Conservation (phyloP, 83 land plant species). For the Diphasiastrum complanatum region DNA sequence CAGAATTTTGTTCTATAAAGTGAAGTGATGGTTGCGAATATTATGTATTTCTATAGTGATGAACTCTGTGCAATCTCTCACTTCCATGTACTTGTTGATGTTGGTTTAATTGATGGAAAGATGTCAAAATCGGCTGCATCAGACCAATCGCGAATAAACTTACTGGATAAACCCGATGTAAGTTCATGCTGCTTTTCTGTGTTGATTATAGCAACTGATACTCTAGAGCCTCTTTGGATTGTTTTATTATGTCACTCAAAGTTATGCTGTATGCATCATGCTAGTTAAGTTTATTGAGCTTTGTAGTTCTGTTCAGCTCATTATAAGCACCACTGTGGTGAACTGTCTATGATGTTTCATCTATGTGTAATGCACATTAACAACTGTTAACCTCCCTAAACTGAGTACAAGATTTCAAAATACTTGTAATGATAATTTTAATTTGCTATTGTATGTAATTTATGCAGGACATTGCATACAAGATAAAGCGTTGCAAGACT, state of each 20-base stretch:
- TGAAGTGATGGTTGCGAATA: too few species aligned
- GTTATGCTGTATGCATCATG: background rate
- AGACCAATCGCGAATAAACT: constrained; percentile 91
- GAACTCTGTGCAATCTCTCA: too few species aligned
- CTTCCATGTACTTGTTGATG: constrained; percentile 11
- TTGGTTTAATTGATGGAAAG: constrained; percentile 26
- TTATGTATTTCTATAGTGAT: too few species aligned
- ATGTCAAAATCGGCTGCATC: constrained; percentile 98
- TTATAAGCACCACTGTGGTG: background rate
- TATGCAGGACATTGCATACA: constrained; percentile 76
- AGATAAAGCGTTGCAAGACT: constrained; percentile 94
- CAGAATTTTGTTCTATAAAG: too few species aligned
- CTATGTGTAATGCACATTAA: background rate
- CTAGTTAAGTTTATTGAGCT: background rate
- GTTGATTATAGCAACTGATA: too few species aligned
- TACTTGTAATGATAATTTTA: too few species aligned
- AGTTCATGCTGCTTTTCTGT: constrained; percentile 17
- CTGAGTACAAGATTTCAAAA: too few species aligned
- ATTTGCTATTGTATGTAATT: background rate
- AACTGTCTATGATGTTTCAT: background rate
- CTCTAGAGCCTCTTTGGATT: too few species aligned
- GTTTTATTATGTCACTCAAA: too few species aligned
- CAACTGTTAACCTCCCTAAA: too few species aligned
- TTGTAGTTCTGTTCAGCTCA: background rate
- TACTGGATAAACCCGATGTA: constrained; percentile 82